Conservation (phyloP, 2,329 filamentous ascomycete genomes). For the Phaeosphaeria sp. region DNA sequence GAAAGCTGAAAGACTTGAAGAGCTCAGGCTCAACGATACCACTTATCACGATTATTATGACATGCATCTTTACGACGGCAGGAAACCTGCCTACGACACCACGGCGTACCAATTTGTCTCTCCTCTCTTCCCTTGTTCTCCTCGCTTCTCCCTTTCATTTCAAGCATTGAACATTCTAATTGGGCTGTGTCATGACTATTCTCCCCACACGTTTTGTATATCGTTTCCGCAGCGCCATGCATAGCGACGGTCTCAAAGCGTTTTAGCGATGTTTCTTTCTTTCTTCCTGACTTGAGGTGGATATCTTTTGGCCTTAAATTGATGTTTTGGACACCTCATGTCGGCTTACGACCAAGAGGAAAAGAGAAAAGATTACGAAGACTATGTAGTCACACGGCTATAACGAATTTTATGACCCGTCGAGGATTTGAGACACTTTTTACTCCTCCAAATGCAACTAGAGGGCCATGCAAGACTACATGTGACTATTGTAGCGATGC, state of each 20-base stretch:
- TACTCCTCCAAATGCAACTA: neutral
- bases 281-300: neutral
- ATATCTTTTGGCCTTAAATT: neutral
- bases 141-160: neutral
- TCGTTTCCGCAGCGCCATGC: constrained; percentile 30
- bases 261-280: constrained; percentile 37
- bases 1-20: constrained; percentile 39
- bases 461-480: too few species aligned
- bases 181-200: constrained; percentile 13
- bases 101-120: neutral
- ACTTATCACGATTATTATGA: constrained; percentile 22
- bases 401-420: constrained; percentile 7
- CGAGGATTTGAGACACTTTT: neutral
- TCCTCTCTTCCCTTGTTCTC: neutral
- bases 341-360: constrained; percentile 8
- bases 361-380: constrained; percentile 22
- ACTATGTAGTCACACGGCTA: constrained; percentile 19
- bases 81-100: constrained; percentile 1
- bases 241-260: constrained; percentile 47
- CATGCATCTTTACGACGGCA: constrained; percentile 15
- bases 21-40: constrained; percentile 47
- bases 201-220: constrained; percentile 26
- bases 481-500: neutral
- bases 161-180: constrained; percentile 2
- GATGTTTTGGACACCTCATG: neutral